Evolutionary conservation across 805 yeast genomes (phyloP), one percentile per base, ranked within the genome.

Genomic region (Kodamaea neixiangensis): DNA sequence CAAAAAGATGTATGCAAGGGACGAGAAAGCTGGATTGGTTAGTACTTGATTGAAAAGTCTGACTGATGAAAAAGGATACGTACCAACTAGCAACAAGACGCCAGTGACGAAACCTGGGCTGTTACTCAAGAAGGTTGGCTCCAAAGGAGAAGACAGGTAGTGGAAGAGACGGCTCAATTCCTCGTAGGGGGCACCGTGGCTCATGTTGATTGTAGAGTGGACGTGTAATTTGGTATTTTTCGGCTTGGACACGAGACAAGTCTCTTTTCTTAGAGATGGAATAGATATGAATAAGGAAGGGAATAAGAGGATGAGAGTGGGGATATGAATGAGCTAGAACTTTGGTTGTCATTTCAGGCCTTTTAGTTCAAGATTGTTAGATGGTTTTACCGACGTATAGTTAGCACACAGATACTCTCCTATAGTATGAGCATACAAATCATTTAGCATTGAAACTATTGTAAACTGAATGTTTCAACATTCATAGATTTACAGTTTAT

Each of bases 131-230:
- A 52, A 37, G 52, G 58, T 60, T 4, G 62, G 49, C 21, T 54
- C 59, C 11, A 69, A 64, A 5, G 70, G 66, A 14, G 46, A 45
- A 5, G 71, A 62, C 14, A 50, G 62, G 5, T 44, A 39, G 42
- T 44, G 41, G 54, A 61, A 69, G 29, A 64, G 48, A 21, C 55
- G 53, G 14, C 59, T 38, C 54, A 58, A 61, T 44, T 63, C 64
- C 39, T 64, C 67, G 59, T 68, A 69, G 25, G 66, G 50, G 22
- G 59, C 68, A 25, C 70, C 72, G 46, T 54, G 54, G 37, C 61
- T 49, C 60, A 54, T 56, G 42, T 19, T 46, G 41, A 19, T 37
- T 37, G 41, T 6, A 14, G 6, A 2, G 41, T 15, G 17, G 38
- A 21, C 29, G 46, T 25, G 39, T 41, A 34, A 49, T 37, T 37